Evolutionary conservation across 805 yeast species (phyloP), one percentile per base, ranked within the genome.

Genomic region (Grigorovia humatica): DNA sequence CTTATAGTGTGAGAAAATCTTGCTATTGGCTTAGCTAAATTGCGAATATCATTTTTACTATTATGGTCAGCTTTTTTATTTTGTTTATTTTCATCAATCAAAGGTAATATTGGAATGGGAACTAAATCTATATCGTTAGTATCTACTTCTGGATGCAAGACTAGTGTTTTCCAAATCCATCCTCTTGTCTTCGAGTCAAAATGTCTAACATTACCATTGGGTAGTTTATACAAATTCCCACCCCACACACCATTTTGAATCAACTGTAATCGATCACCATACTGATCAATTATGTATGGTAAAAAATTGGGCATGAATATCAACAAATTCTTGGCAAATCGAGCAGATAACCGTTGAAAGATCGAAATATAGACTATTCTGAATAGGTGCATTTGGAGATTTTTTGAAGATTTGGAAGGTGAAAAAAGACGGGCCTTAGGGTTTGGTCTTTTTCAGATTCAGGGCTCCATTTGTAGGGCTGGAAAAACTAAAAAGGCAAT

Each of bases 151-250:
- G 53, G 38, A 44, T 58, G 57, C 27, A 63, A 48, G 9, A 61
- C 56, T 35, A 65, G 46, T 9, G 63, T 59, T 48, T 57, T 60
- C 69, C 69, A 65, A 17, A 65, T 55, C 69, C 69, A 65, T 15
- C 67, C 66, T 48, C 69, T 29, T 13, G 48, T 44, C 5, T 20
- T 17, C 29, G 45, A 17, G 8, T 57, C 48, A 23, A 54, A 18
- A 40, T 42, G n/a, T 51, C 27, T 41, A 13, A 38, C 2, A 8
- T 32, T 32, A 12, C 43, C 35, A 15, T 54, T 32, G 47, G 49
- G 29, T 47, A 51, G 40, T 42, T 51, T 15, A 49, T 65, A 65
- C 12, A 65, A 45, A 38, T 60, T 64, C 9, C 64, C 64, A 7
- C 59, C 52, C 69, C 69, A 65, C 3, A 65, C 55, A 9, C 69